Evolutionary conservation across 83 land plant genomes (phyloP).

Genomic region (Isoetes engelmannii): DNA sequence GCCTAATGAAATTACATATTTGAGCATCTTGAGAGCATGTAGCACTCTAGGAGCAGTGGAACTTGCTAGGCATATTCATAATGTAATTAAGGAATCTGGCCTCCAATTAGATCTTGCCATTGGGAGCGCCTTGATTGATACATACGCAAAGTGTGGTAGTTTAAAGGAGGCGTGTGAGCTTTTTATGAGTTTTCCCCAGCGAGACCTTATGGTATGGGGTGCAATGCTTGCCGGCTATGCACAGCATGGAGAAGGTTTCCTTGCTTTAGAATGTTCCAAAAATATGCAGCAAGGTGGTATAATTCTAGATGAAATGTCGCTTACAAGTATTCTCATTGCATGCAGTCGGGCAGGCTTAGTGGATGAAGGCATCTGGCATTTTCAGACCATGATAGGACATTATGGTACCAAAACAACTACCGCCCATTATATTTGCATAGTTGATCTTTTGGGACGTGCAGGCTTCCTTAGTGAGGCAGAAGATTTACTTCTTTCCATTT

Average conservation of each 20-base stretch:
- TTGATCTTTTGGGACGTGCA: no score
- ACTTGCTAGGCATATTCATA: slow-evolving; percentile 32
- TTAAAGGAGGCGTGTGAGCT: slow-evolving; percentile 26
- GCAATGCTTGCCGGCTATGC: slow-evolving; percentile 47
- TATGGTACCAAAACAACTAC: no score
- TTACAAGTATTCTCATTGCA: no score
- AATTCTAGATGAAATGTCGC: not conserved
- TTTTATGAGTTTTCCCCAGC: slow-evolving; percentile 23
- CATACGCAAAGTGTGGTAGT: slow-evolving; percentile 51
- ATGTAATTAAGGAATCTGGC: slow-evolving; percentile 25
- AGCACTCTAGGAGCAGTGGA: slow-evolving; percentile 25
- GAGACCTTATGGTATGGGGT: slow-evolving; percentile 10
- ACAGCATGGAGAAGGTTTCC: slow-evolving; percentile 37
- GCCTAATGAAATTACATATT: slow-evolving; percentile 41
- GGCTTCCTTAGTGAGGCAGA: slow-evolving; percentile 14
- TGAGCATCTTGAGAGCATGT: slow-evolving; percentile 32
- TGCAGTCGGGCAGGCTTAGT: no score
- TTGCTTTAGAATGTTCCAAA: slow-evolving; percentile 24
- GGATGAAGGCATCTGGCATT: no score
- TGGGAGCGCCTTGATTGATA: slow-evolving; percentile 37
- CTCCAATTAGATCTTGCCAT: slow-evolving; percentile 28
- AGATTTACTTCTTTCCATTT: slow-evolving; percentile 8
- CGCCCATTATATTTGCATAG: no score
- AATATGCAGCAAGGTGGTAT: slow-evolving; percentile 30
- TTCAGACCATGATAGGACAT: no score